These are phyloP conservation scores for Plasmodium vinckei DNA, from an alignment of 169 alveolate species.

Conservation along the genomic window DNA sequence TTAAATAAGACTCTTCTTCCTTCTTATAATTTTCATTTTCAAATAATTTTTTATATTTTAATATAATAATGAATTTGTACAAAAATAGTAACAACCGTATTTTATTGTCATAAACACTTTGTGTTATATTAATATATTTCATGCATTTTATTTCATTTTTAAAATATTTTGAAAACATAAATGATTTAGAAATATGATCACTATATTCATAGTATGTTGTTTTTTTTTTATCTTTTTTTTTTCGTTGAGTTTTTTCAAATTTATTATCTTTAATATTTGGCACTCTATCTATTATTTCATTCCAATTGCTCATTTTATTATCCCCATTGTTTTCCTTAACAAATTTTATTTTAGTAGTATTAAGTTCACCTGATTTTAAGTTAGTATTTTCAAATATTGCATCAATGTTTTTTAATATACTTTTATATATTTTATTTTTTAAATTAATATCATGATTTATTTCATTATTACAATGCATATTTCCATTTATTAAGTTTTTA, in stretches of 20 bases:
- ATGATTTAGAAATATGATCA: not conserved
- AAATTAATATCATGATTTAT: slow-evolving; percentile 6
- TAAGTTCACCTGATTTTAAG: not conserved
- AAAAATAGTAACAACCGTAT: slow-evolving; percentile 21
- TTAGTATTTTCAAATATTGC: not conserved
- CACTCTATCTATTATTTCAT: not conserved
- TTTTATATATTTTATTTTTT: slow-evolving; percentile 33
- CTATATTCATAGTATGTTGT: not conserved
- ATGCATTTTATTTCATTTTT: slow-evolving; percentile 62
- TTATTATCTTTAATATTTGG: not conserved
- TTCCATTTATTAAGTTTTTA: not conserved
- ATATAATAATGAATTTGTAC: slow-evolving; percentile 40
- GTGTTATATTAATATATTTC: slow-evolving; percentile 60
- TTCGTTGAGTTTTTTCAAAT: slow-evolving; percentile 17
- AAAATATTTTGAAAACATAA: slow-evolving; percentile 30
- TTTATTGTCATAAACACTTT: slow-evolving; percentile 57
- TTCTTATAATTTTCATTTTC: slow-evolving; percentile 7
- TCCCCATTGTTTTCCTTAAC: not conserved
- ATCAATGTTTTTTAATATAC: slow-evolving; percentile 15
- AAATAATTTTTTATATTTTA: slow-evolving; percentile 37
- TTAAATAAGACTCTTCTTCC: slow-evolving; percentile 18
- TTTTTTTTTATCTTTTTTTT: slow-evolving; percentile 18
- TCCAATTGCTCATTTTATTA: no score
- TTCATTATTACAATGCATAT: not conserved
- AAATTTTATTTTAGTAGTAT: not conserved